These are phyloP conservation scores for Fusarium aywerte DNA, from an alignment of 2,329 filamentous ascomycete genomes.

Conservation along the genomic window DNA sequence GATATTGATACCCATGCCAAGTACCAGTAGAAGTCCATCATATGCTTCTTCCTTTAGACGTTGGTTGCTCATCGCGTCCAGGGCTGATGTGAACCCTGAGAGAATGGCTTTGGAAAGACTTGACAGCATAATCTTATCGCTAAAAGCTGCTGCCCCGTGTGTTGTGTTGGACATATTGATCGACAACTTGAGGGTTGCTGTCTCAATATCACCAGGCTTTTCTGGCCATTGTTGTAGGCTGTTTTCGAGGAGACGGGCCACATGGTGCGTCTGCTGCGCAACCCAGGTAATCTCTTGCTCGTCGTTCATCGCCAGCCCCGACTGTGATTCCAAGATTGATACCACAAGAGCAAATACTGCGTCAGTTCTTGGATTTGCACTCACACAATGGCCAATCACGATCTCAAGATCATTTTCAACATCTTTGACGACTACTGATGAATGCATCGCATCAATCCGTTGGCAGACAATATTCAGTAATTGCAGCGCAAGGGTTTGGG, in stretches of 20 bases:
- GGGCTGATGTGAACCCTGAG: constrained; percentile 60
- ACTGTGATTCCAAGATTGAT: constrained; percentile 52
- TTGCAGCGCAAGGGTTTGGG: constrained; percentile 71
- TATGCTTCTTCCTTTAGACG: constrained; percentile 64
- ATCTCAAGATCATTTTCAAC: constrained; percentile 44
- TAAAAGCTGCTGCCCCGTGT: constrained; percentile 75
- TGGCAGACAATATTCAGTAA: constrained; percentile 62
- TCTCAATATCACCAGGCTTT: constrained; percentile 44
- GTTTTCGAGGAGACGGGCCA: constrained; percentile 47
- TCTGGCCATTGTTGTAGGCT: constrained; percentile 49
- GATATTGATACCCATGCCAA: constrained; percentile 89
- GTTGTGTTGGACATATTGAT: constrained; percentile 90
- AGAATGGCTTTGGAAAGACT: constrained; percentile 63
- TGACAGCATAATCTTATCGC: constrained; percentile 66
- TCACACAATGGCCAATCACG: constrained; percentile 41
- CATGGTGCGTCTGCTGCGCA: constrained; percentile 45
- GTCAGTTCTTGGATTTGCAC: constrained; percentile 30
- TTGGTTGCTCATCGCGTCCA: constrained; percentile 60
- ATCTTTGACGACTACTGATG: constrained; percentile 47
- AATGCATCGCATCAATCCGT: constrained; percentile 45
- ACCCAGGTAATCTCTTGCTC: constrained; percentile 39
- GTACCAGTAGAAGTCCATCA: constrained; percentile 78
- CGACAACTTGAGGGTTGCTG: constrained; percentile 65
- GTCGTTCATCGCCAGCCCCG: constrained; percentile 43
- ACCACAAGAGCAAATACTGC: constrained; percentile 59